Percentiles rank a stretch among this genome's conserved stretches.
phyloP scores from a whole-genome alignment of 2,329 filamentous ascomycete species.

The Pyricularia grisea region DNA sequence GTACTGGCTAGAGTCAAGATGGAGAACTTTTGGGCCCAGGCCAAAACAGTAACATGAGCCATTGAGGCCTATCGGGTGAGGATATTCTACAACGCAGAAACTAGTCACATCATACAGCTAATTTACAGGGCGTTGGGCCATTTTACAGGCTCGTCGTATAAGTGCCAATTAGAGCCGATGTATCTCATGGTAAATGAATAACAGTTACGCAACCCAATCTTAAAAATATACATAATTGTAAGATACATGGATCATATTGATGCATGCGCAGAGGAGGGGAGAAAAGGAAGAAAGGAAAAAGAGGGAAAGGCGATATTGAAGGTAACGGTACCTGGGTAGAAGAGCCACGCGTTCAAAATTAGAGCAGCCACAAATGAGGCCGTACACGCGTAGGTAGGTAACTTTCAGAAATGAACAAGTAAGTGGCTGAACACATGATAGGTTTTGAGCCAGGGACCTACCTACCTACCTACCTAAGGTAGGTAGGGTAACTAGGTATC shows the following conservation, averaged over 20 bases:
- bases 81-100: neutral
- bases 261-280: too few species aligned
- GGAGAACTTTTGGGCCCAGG: conserved; percentile 90
- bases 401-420: neutral
- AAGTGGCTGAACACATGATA: neutral
- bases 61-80: too few species aligned
- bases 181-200: too few species aligned
- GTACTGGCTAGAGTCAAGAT: conserved; percentile 72
- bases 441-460: neutral
- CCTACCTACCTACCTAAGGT: too few species aligned
- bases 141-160: too few species aligned
- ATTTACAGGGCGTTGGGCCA: neutral
- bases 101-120: neutral
- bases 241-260: neutral
- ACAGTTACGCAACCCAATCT: too few species aligned
- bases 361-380: neutral
- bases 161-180: too few species aligned
- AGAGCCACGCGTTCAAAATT: neutral
- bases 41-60: conserved; percentile 44
- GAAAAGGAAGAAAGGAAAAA: neutral
- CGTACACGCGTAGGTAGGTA: neutral
- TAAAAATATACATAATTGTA: neutral
- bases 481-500: too few species aligned
- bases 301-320: too few species aligned
- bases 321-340: neutral